Conservation (phyloP, 352 stramenopile species). For the Phytopythium litorale region DNA sequence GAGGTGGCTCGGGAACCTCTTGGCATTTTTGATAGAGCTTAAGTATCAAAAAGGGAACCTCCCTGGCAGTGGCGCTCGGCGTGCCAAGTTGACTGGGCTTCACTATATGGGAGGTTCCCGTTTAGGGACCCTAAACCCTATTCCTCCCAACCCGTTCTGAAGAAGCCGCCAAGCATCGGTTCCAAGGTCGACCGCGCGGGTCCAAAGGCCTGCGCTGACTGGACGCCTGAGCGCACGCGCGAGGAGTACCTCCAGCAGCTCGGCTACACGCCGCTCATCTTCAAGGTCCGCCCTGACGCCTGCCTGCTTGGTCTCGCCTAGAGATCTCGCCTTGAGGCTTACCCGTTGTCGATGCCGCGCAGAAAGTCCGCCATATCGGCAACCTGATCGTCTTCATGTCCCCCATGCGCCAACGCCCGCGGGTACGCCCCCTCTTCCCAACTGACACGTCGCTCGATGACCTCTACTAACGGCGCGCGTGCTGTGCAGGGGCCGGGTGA, state of each 20-base stretch:
- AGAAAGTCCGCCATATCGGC: constrained; percentile 69
- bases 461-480: not conserved
- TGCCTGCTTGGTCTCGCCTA: too few relatives aligned
- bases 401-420: constrained; percentile 45
- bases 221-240: constrained; percentile 36
- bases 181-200: not conserved
- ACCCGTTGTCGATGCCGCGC: not conserved
- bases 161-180: too few relatives aligned
- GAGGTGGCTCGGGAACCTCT: too few relatives aligned
- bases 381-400: constrained; percentile 71
- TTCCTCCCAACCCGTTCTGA: too few relatives aligned
- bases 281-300: constrained; percentile 47
- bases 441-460: not conserved
- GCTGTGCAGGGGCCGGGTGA: constrained; percentile 26
- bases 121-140: too few relatives aligned
- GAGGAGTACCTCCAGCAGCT: constrained; percentile 73
- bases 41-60: too few relatives aligned
- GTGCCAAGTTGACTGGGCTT: too few relatives aligned
- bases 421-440: not conserved
- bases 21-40: too few relatives aligned
- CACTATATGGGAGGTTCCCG: too few relatives aligned
- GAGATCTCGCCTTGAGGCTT: not conserved
- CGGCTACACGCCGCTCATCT: constrained; percentile 78
- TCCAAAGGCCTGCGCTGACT: constrained; percentile 15
- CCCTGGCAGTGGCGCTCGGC: too few relatives aligned